Base-by-base conservation (phyloP, 345 rosid species). In the Cardamine chenopodiifolia region DNA sequence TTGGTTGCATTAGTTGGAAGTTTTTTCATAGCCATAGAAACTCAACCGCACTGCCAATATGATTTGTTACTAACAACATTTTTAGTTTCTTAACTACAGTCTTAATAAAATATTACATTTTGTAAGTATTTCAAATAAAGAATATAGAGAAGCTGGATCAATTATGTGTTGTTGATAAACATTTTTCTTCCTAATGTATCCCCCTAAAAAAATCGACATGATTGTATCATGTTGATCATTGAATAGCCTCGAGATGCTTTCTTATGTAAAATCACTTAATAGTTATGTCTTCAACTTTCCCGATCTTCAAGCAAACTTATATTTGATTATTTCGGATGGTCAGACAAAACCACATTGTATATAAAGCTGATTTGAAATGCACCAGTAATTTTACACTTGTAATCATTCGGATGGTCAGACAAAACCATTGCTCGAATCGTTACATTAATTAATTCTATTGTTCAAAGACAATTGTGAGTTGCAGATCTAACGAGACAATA, bases 261-360 rank as follows among this genome's bases (percentile, higher is more conserved):
- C 57, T 62, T 40, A 62, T 42, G 59, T 53, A 56, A 63, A 76
- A 42, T 13, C 5, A 68, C 79, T 70, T 70, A 70, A 56, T 35
- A 63, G 66, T 70, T 35, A 37, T 71, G 72, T 71, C 62, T 59
- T 55, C 76, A 64, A 56, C 80, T 77, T 77, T 71, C 76, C 72
- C 80, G 48, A 70, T 77, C 76, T 77, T 65, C 76, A 77, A 77
- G 80, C 80, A 77, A 71, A 77, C 72, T 64, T 37, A 48, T 64
- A 49, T 64, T 55, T 76, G 70, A 76, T 70, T 75, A 69, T 61
- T 68, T n/a, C 17, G 53, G 47, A 76, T 62, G 59, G 66, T 76
- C 75, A 70, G 80, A 62, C 65, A 76, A 69, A 70, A 55, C 49
- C 52, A 62, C 68, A 48, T 7, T 71, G 1, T 68, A 62, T 62